Base-by-base conservation (phyloP, 1,139 yeast genomes). In the Hemisphaericaspora xylofermentans region DNA sequence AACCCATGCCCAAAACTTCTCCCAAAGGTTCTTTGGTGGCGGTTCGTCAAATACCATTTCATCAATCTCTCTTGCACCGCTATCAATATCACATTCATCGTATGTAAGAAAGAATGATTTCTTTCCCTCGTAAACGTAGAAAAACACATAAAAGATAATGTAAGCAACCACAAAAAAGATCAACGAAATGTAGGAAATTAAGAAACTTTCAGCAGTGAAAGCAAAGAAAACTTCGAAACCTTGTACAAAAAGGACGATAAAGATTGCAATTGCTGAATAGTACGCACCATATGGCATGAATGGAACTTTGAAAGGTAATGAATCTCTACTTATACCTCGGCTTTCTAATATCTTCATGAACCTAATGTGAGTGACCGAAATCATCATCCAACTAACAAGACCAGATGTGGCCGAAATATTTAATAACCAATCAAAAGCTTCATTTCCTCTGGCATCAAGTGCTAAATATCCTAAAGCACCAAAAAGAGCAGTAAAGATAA, bases 351-450 rank as follows among this genome's bases (percentile, higher is more conserved):
- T 80, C 36, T 66, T 61, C 82, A 82, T 82, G 60, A 84, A 84
- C 56, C 88, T 70, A 41, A 84, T 66, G 58, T 84, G 91, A 31
- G 86, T 72, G 40, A 75, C 60, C 6, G 83, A 72, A 45, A 84
- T 83, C 61, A 80, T 76, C 41, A 82, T 76, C 93, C 93, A 84
- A 6, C 86, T 75, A 49, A 84, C 80, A 52, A 84, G 71, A 36
- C 91, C 91, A 4, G 89, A 82, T 35, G 84, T 84, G 17, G 88
- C 85, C 24, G 88, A 77, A 50, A 91, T 82, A 63, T 87, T 88
- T 51, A 88, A 76, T 48, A 91, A 76, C 91, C 96, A 91, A 51
- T 75, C 66, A 68, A 89, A 91, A 6, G 89, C 97, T 13, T 75
- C 68, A 24, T 70, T 67, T 39, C 95, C 94, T 41, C 69, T 63